These are phyloP conservation scores for Cyphellophora europaea DNA, from an alignment of 2,329 filamentous ascomycete species.

Conservation along the genomic window DNA sequence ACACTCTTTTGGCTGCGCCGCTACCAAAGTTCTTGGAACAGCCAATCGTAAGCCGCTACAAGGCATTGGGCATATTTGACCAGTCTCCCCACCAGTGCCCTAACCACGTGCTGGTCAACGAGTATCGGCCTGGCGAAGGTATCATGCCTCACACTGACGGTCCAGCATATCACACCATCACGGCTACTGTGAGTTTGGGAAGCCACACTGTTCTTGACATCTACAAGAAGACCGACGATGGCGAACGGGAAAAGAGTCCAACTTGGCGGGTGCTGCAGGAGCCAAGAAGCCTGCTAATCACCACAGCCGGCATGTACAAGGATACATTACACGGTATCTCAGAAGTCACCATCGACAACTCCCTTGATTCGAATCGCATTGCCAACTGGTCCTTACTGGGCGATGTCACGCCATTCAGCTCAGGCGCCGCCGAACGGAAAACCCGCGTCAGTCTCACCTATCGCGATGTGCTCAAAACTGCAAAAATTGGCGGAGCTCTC, in stretches of 20 bases:
- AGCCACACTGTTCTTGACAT: slow-evolving; percentile 70
- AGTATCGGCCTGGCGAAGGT: slow-evolving; percentile 79
- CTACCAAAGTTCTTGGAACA: slow-evolving; percentile 67
- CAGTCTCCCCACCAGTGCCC: slow-evolving; percentile 64
- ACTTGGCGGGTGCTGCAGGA: slow-evolving; percentile 67
- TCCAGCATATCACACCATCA: slow-evolving; percentile 72
- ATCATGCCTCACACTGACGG: slow-evolving; percentile 98
- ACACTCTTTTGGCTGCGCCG: slow-evolving; percentile 61
- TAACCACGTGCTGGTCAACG: slow-evolving; percentile 91
- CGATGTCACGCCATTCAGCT: slow-evolving; percentile 26
- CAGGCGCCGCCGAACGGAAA: slow-evolving; percentile 37
- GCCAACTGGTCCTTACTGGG: slow-evolving; percentile 51
- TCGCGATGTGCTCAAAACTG: slow-evolving; percentile 72
- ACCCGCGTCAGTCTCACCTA: slow-evolving; percentile 56
- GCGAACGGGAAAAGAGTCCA: slow-evolving; percentile 20
- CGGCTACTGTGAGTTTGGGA: slow-evolving; percentile 83
- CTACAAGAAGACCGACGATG: slow-evolving; percentile 44
- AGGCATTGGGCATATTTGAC: slow-evolving; percentile 41
- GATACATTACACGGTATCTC: slow-evolving; percentile 53
- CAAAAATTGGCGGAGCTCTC: slow-evolving; percentile 51
- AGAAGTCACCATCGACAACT: slow-evolving; percentile 49
- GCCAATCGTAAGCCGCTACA: slow-evolving; percentile 56
- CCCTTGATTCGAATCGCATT: slow-evolving; percentile 40
- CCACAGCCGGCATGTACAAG: slow-evolving; percentile 43
- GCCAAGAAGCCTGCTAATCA: slow-evolving; percentile 60